Evolutionary conservation across 345 rosid species (phyloP), one percentile per base, ranked within the genome.

Genomic region (Hibiscus trionum): DNA sequence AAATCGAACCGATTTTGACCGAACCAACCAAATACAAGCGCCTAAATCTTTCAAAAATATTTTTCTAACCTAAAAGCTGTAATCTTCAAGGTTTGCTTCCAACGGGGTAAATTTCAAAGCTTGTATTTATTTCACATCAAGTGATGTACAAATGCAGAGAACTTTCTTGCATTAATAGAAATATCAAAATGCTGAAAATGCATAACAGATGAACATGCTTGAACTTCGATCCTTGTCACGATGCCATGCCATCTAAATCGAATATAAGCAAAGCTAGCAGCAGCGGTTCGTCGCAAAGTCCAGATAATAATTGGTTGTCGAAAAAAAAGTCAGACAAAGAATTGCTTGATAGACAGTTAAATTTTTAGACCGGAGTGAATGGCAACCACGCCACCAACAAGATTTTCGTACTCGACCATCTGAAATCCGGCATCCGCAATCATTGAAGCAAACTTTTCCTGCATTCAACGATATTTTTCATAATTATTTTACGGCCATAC

Each of bases 371-470:
- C 96, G 0, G 97, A 95, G 71, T 95, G 99, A 66, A 94, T 88
- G 76, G 97, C 91, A 10, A 92, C 97, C 27, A 95, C 96, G 72
- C 99, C 99, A 9, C 93, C 97, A 0, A 92, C 93, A 12, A 95
- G 88, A 84, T 95, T 90, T 83, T 95, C 99, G 56, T 90, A 95
- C 81, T 90, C 99, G 56, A 95, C 97, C 82, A 84, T 92, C 86
- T 90, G 87, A 80, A 95, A 95, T 67, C 97, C 97, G 21, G 94
- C 91, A 42, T 88, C 97, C 31, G 89, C 89, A 16, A 95, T 89
- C 97, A 95, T 89, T 15, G 93, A 78, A 12, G 97, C 99, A 63
- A 92, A 95, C 66, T 78, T 84, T 75, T 89, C 97, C 95, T 90
- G 88, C 84, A 77, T 69, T 53, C 31, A 59, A 63, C 69, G 37